These are phyloP conservation scores for Arctium minus DNA, from an alignment of 129 eudicot species.

Conservation along the genomic window DNA sequence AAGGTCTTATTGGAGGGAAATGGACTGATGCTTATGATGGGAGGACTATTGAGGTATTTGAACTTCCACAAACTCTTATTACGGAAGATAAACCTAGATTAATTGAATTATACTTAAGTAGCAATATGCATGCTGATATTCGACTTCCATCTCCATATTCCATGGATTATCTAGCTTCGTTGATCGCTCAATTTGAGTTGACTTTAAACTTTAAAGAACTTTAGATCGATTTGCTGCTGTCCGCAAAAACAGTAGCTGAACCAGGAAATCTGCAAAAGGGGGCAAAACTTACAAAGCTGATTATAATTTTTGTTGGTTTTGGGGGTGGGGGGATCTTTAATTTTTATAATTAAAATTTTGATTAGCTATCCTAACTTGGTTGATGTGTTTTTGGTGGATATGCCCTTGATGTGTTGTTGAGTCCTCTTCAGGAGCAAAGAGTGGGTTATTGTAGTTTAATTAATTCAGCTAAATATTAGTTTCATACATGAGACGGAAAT, in stretches of 20 bases:
- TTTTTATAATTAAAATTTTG: background rate
- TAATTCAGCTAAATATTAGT: background rate
- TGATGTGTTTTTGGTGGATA: background rate
- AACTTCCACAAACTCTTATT: background rate
- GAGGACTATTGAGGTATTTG: slow-evolving; percentile 63
- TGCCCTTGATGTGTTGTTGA: background rate
- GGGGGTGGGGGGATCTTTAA: background rate
- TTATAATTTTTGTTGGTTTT: background rate
- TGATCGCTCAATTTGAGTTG: background rate
- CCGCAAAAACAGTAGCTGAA: background rate
- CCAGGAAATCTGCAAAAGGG: background rate
- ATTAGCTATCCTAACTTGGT: background rate
- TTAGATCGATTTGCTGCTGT: background rate
- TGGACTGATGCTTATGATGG: slow-evolving; percentile 89
- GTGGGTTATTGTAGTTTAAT: background rate
- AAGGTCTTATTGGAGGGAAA: slow-evolving; percentile 82
- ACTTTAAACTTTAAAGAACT: background rate
- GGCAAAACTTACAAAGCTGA: background rate
- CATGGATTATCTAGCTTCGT: background rate
- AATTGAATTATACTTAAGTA: background rate
- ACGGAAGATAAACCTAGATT: background rate
- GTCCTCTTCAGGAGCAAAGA: background rate
- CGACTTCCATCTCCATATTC: background rate
- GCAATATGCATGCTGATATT: background rate
- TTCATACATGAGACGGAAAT: background rate